Percentiles rank a stretch among this genome's conserved stretches.
These are phyloP conservation scores for Durio zibethinus DNA, from an alignment of 345 rosid species.

Conservation along the genomic window DNA sequence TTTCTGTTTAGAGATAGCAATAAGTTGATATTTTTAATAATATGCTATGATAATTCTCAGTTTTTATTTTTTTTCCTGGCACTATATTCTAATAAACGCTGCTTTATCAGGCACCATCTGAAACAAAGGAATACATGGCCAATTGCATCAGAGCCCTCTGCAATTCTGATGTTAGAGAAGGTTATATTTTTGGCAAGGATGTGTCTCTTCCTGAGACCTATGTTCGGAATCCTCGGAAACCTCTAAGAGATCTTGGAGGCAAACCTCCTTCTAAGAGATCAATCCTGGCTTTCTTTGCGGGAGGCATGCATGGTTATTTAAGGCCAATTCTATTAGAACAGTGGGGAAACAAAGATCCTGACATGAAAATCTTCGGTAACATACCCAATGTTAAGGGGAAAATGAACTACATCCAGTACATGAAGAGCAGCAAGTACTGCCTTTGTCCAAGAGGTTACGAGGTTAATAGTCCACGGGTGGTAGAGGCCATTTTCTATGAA, in stretches of 20 bases:
- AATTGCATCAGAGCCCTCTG: constrained; percentile 91
- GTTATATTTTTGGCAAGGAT: constrained; percentile 84
- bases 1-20: neutral
- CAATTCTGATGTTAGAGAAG: constrained; percentile 81
- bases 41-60: neutral
- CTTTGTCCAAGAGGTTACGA: constrained; percentile 91
- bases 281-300: constrained; percentile 87
- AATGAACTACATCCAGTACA: constrained; percentile 59
- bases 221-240: constrained; percentile 52
- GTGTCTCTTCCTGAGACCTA: constrained; percentile 83
- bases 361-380: constrained; percentile 69
- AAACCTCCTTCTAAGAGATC: constrained; percentile 62
- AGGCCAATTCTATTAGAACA: constrained; percentile 67
- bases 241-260: constrained; percentile 67
- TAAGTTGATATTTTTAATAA: neutral
- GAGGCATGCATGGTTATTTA: constrained; percentile 84
- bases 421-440: constrained; percentile 96
- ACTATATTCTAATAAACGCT: neutral
- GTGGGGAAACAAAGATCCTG: constrained; percentile 82
- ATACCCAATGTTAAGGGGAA: constrained; percentile 61
- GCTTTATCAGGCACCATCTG: constrained; percentile 70
- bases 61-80: neutral
- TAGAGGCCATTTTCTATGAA: constrained; percentile 80
- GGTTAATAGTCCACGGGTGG: constrained; percentile 92
- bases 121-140: constrained; percentile 62